A percentile compares a stretch with the other conserved stretches of the same genome.
phyloP scores from a whole-genome alignment of 768 basidiomycete species.

The Podaxis sp. region DNA sequence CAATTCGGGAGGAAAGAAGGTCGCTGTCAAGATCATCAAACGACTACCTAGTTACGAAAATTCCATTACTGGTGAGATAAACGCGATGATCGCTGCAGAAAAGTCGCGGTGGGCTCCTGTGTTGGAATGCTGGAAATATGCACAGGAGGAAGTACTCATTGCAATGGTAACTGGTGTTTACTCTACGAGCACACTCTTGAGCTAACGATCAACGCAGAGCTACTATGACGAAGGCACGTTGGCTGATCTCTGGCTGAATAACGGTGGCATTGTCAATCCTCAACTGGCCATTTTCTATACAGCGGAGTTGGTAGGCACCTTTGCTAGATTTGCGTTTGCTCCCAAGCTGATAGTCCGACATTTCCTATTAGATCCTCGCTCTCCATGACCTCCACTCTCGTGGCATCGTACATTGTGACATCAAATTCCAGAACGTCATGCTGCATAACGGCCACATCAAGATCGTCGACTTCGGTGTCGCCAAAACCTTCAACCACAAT shows the following conservation, averaged over 20 bases:
- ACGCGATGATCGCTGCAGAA: neutral
- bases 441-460: neutral
- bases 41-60: neutral
- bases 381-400: slow-evolving; percentile 1
- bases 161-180: neutral
- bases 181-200: neutral
- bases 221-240: neutral
- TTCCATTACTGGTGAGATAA: neutral
- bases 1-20: neutral
- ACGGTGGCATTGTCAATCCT: neutral
- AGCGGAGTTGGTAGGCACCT: neutral
- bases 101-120: neutral
- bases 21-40: neutral
- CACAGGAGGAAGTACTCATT: neutral
- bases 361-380: neutral
- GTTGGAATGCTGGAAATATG: neutral
- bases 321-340: neutral
- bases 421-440: slow-evolving; percentile 4
- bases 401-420: neutral
- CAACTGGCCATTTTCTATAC: neutral
- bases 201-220: neutral
- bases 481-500: neutral
- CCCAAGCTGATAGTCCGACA: neutral
- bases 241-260: neutral
- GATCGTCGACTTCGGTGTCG: slow-evolving; percentile 1